These are phyloP conservation scores for Metschnikowia dekortorum DNA, from an alignment of 805 yeast species.

Conservation along the genomic window DNA sequence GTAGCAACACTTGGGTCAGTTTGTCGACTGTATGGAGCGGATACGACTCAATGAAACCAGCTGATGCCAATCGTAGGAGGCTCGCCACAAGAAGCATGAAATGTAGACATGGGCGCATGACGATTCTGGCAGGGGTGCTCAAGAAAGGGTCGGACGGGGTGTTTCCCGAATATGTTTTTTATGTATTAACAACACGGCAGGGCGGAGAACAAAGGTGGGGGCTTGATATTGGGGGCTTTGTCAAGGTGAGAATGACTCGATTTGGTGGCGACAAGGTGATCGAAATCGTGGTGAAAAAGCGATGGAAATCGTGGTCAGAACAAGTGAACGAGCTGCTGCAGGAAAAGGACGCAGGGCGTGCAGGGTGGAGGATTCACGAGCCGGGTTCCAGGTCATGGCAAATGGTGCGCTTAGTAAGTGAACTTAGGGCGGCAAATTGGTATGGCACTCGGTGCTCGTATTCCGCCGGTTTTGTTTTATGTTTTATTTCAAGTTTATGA, in stretches of 20 bases:
- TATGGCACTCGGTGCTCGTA: no score
- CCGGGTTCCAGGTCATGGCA: no score
- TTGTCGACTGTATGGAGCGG: slow-evolving; percentile 11
- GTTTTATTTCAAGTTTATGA: no score
- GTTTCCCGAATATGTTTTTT: neutral
- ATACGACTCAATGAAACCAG: slow-evolving; percentile 24
- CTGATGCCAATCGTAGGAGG: slow-evolving; percentile 8
- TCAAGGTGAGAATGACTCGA: no score
- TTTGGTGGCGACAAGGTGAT: neutral
- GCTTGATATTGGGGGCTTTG: no score
- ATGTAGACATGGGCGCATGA: neutral
- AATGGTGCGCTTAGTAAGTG: no score
- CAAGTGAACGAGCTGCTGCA: neutral
- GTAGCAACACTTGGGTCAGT: slow-evolving; percentile 7
- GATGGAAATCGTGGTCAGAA: neutral
- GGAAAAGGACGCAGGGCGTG: slow-evolving; percentile 1
- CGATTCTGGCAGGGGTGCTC: neutral
- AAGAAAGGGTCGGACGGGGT: neutral
- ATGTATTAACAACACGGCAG: no score
- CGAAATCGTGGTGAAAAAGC: neutral
- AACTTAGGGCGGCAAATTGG: no score
- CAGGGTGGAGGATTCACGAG: neutral
- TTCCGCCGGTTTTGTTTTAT: no score
- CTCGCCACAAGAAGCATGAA: slow-evolving; percentile 8
- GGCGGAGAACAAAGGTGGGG: no score